These are phyloP conservation scores for Arxiozyma slooffiae DNA, from an alignment of 1,139 yeast genomes.

Conservation along the genomic window DNA sequence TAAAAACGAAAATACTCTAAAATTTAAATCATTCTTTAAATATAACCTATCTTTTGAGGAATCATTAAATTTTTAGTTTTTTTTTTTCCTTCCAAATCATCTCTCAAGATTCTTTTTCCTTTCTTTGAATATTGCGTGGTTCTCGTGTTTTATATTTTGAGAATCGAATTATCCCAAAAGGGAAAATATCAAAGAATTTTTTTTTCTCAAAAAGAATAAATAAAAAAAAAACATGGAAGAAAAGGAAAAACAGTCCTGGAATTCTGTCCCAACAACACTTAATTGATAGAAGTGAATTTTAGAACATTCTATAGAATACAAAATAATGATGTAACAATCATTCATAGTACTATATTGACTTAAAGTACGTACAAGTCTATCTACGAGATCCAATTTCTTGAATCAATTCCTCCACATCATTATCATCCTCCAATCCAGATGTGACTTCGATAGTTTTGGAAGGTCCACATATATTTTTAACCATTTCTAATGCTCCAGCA, in stretches of 20 bases:
- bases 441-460: slow-evolving; percentile 28
- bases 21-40: too few relatives aligned
- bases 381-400: slow-evolving; percentile 13
- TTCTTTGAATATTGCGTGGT: neutral
- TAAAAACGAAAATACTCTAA: too few relatives aligned
- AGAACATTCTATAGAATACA: neutral
- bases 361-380: neutral
- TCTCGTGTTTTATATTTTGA: neutral
- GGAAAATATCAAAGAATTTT: neutral
- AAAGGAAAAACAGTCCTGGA: neutral
- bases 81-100: neutral
- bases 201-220: too few relatives aligned
- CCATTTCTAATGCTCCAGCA: slow-evolving; percentile 79
- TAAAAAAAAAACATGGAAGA: too few relatives aligned
- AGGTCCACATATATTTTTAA: slow-evolving; percentile 63
- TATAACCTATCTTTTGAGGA: too few relatives aligned
- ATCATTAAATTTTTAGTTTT: too few relatives aligned
- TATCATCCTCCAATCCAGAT: slow-evolving; percentile 28
- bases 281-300: neutral
- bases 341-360: neutral
- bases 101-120: neutral
- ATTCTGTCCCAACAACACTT: neutral
- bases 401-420: slow-evolving; percentile 26
- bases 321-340: neutral
- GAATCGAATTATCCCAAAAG: neutral